Evolutionary conservation across 345 rosid species (phyloP), one percentile per base, ranked within the genome.

Genomic region (Combretum micranthum): DNA sequence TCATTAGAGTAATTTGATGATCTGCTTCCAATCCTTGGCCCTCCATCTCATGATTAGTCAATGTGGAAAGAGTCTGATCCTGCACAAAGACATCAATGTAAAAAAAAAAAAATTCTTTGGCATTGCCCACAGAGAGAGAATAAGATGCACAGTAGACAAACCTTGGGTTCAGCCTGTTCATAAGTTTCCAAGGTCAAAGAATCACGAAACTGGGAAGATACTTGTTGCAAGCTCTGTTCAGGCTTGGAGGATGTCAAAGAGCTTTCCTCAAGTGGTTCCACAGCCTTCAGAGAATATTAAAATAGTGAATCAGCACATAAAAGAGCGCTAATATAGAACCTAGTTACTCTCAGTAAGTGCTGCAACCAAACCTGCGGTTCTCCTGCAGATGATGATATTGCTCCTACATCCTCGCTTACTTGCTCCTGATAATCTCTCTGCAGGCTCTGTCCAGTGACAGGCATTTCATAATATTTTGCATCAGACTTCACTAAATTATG

Each of bases 131-230:
- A 20, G 53, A 50, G 16, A 61, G 54, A 39, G 25, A 26, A 56
- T 42, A 64, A 7, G 64, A 52, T 19, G 1, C 39, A 3, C 9
- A 32, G 4, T 11, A 4, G 15, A 53, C 63, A 66, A 72, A 92
- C 98, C 93, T 81, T 72, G 42, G 72, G 58, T 77, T 81, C 80
- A 67, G 55, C 69, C 54, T 68, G 73, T 42, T 79, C 83, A 60
- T 50, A 66, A 58, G 70, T 20, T 61, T 72, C 70, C 72, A 89
- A 62, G 69, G 68, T 76, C 52, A 89, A 62, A 7, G 77, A 75
- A 55, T 79, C 83, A 45, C 47, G 78, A 71, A 89, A 86, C 43
- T 85, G 90, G 52, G 83, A 82, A 72, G 99, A 78, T 67, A 84
- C 73, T 64, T 80, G 87, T 57, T 75, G 79, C 58, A 76, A 57